A percentile compares a stretch with the other conserved stretches of the same genome.
phyloP scores from a whole-genome alignment of 257 asterid species.

The Ajuga chamaepitys region DNA sequence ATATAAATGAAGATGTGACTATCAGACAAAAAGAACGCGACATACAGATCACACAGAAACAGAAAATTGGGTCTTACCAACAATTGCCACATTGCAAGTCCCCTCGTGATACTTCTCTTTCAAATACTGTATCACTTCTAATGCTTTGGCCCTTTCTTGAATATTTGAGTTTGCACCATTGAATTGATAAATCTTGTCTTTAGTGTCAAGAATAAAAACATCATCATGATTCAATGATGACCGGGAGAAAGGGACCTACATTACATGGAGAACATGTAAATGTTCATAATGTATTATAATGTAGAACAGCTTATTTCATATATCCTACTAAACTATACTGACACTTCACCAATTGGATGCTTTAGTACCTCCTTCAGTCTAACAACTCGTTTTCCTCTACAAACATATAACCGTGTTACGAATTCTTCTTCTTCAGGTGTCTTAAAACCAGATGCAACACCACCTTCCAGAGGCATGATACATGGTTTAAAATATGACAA shows the following conservation, averaged over 20 bases:
- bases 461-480: conserved; percentile 87
- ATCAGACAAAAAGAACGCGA: not conserved
- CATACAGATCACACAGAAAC: not conserved
- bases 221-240: conserved; percentile 94
- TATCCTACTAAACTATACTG: not conserved
- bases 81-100: conserved; percentile 83
- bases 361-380: conserved; percentile 67
- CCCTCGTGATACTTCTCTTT: conserved; percentile 96
- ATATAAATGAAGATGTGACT: not conserved
- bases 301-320: not conserved
- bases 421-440: conserved; percentile 84
- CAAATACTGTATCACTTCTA: conserved; percentile 81
- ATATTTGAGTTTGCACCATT: conserved; percentile 94
- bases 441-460: conserved; percentile 90
- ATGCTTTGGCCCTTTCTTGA: conserved; percentile 94
- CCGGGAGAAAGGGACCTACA: conserved; percentile 89
- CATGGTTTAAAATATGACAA: conserved; percentile 89
- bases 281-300: not conserved
- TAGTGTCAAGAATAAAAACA: conserved; percentile 81
- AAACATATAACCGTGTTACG: conserved; percentile 65
- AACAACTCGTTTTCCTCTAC: conserved; percentile 85
- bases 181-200: conserved; percentile 87
- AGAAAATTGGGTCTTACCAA: conserved; percentile 42
- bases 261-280: not conserved
- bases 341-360: not conserved